These are phyloP conservation scores for Peronospora farinosa DNA, from an alignment of 352 stramenopile species.

Conservation along the genomic window DNA sequence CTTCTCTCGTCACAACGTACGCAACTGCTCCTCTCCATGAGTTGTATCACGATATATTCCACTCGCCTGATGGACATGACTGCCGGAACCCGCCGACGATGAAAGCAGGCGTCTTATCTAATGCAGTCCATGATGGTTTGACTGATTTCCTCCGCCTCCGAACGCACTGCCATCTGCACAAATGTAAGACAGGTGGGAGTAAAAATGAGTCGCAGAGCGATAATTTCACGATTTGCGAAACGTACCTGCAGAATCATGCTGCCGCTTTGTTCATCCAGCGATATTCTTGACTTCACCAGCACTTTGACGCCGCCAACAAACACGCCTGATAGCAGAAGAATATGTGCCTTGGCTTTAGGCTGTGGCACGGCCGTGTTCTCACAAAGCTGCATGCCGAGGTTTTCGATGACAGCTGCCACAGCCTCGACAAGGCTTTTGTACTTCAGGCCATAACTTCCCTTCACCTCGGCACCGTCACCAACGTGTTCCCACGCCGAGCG, in stretches of 20 bases:
- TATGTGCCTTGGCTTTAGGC: slow-evolving; percentile 91
- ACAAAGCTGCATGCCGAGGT: slow-evolving; percentile 96
- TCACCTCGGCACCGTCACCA: slow-evolving; percentile 90
- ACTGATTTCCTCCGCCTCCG: slow-evolving; percentile 90
- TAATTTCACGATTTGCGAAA: not conserved
- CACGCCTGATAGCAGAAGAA: slow-evolving; percentile 93
- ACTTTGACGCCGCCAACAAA: slow-evolving; percentile 94
- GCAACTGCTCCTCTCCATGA: slow-evolving; percentile 28
- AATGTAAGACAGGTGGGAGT: slow-evolving; percentile 10
- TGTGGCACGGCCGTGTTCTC: slow-evolving; percentile 89
- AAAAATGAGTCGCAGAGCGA: not conserved
- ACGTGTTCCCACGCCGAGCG: slow-evolving; percentile 93
- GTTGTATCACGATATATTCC: slow-evolving; percentile 16
- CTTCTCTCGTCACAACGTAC: slow-evolving; percentile 11
- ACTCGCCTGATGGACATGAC: slow-evolving; percentile 16
- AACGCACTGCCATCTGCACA: slow-evolving; percentile 93
- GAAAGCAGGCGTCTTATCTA: slow-evolving; percentile 49
- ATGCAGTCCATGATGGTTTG: slow-evolving; percentile 97
- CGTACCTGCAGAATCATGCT: slow-evolving; percentile 89
- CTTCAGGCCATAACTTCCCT: slow-evolving; percentile 94
- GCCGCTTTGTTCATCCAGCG: slow-evolving; percentile 82
- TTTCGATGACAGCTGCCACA: slow-evolving; percentile 93
- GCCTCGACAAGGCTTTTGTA: slow-evolving; percentile 96
- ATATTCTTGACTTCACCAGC: slow-evolving; percentile 94
- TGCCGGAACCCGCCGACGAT: slow-evolving; percentile 7